Base-by-base conservation (phyloP, 306 rosid species). In the Glycine soja region DNA sequence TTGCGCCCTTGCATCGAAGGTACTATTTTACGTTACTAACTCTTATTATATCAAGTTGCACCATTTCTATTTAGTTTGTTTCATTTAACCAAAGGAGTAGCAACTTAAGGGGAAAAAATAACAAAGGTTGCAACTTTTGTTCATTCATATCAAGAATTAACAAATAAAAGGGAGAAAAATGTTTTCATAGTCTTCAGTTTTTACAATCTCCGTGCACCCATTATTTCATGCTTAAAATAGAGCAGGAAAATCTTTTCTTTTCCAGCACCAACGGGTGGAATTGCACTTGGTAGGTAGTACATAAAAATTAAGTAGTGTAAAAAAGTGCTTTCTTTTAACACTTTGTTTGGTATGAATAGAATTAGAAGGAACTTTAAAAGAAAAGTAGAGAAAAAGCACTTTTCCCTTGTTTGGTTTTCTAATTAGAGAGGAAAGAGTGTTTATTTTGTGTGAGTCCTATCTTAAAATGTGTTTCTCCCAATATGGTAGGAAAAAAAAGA, bases 1-100 rank as follows among this genome's bases (percentile, higher is more conserved):
- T 86, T 93, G 85, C 91, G 82, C 70, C 98, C 97, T 84, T 93
- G 98, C 84, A 89, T 93, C 80, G 98, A 93, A 93, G 98, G 97
- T 93, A 87, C 0, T 36, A 24, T 14, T 48, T 18, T 2, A 4
- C 10, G 9, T 11, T 40, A 32, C 71, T 58, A 34, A 34, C 78
- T 79, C 38, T 24, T 24, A 24, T 24, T 24, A 14, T 8, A 11
- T 40, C 40, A 38, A 48, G 19, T 51, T 36, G 3, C 32, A 8
- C 10, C 66, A 62, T 69, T 63, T 30, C 36, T 46, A 36, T 62
- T 73, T 71, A 45, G 83, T 24, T 3, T 24, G 15, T 61, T 61
- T 61, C 43, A 6, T 57, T 57, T 18, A 18, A 18, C 30, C 64
- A 10, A 19, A 57, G 2, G 2, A 58, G 38, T 8, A 19, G 38